A percentile compares a stretch with the other conserved stretches of the same genome.
phyloP scores from a whole-genome alignment of 2,329 filamentous ascomycete species.

The Exserohilum turcica region DNA sequence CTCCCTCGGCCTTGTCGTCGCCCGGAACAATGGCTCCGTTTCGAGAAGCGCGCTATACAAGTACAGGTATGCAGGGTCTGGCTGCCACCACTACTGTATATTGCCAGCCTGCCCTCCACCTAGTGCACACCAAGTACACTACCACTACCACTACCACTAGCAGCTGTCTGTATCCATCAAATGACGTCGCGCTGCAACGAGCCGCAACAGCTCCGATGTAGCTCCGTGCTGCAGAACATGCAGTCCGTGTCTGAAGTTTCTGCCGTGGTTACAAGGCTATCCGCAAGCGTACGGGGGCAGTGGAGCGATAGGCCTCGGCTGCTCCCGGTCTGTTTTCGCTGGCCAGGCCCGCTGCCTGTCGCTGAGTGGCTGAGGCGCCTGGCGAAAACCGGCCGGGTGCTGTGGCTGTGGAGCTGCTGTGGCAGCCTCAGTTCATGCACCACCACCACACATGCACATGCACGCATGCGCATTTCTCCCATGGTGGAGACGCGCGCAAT shows the following conservation, averaged over 20 bases:
- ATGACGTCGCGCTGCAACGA: not conserved
- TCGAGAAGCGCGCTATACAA: not conserved
- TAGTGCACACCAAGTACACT: no score
- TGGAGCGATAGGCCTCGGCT: no score
- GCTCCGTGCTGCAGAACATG: constrained; percentile 1
- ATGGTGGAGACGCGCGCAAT: not conserved
- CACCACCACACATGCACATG: not conserved
- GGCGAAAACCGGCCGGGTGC: constrained; percentile 17
- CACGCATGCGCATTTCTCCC: not conserved
- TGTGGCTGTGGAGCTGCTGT: constrained; percentile 17
- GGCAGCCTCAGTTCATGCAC: constrained; percentile 10
- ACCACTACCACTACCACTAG: no score
- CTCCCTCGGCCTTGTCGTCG: not conserved
- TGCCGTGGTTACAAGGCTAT: not conserved
- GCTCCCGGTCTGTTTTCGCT: constrained; percentile 10
- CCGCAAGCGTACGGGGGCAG: no score
- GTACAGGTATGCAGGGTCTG: constrained; percentile 9
- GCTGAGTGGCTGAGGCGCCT: not conserved
- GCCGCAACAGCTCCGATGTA: not conserved
- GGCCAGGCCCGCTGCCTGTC: constrained; percentile 2
- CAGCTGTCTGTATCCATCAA: not conserved
- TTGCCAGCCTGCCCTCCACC: no score
- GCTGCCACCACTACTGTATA: not conserved
- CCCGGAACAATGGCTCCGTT: not conserved
- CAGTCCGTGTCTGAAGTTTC: constrained; percentile 7